Conservation (phyloP, 495 filamentous ascomycete species). For the Hamigera avellanea region DNA sequence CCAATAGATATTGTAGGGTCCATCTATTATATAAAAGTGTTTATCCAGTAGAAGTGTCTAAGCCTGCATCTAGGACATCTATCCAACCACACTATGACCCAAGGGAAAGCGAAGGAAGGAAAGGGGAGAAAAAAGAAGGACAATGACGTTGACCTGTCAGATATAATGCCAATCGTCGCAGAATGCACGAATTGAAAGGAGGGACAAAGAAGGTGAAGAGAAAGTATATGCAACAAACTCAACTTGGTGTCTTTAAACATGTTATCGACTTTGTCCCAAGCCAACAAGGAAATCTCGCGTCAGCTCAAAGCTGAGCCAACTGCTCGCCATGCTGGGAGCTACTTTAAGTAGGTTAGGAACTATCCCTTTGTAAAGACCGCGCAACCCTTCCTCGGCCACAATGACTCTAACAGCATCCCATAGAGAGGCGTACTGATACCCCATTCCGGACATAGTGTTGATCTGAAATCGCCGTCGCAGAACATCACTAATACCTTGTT, state of each 20-base stretch:
- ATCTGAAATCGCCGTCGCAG: conserved; percentile 94
- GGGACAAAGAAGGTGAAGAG: no score
- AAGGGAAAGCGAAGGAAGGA: no score
- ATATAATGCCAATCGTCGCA: no score
- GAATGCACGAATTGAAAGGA: no score
- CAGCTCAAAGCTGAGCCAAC: conserved; percentile 93
- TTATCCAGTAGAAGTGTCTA: no score
- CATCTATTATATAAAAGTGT: no score
- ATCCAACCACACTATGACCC: no score
- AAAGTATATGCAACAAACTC: conserved; percentile 1
- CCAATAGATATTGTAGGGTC: no score
- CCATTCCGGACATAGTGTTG: conserved; percentile 99
- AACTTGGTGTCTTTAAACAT: conserved; percentile 1
- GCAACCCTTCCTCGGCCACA: conserved; percentile 61
- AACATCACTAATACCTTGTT: conserved; percentile 54
- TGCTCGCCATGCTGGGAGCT: conserved; percentile 95
- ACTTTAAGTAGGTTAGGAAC: conserved; percentile 93
- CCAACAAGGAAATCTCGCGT: conserved; percentile 72
- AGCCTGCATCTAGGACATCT: no score
- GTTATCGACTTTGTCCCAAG: conserved; percentile 31
- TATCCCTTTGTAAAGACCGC: conserved; percentile 84
- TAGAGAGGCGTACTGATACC: conserved; percentile 84
- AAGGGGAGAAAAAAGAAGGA: no score
- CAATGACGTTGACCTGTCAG: no score
- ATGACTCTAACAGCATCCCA: conserved; percentile 76